A percentile compares a stretch with the other conserved stretches of the same genome.
Conservation (phyloP, 2,329 filamentous ascomycete genomes). For the Pseudogymnoascus sp. region DNA sequence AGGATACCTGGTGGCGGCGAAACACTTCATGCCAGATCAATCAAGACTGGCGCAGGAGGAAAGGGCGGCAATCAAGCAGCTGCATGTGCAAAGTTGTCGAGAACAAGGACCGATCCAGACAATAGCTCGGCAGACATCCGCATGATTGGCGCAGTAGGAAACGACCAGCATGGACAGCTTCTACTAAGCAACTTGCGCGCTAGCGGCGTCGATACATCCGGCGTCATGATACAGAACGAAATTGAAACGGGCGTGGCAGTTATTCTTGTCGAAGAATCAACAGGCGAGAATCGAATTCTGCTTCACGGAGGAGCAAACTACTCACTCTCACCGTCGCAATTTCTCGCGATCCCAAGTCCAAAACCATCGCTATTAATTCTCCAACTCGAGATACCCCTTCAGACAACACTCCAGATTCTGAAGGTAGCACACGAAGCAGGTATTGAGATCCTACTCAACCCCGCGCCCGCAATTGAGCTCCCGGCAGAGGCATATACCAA, state of each 20-base stretch:
- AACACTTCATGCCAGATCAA: slow-evolving; percentile 13
- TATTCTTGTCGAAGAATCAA: slow-evolving; percentile 7
- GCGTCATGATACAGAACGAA: neutral
- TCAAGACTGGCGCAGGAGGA: slow-evolving; percentile 10
- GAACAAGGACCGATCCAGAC: slow-evolving; percentile 11
- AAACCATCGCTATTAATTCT: slow-evolving; percentile 3
- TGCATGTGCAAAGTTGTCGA: slow-evolving; percentile 12
- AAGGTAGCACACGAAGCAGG: neutral
- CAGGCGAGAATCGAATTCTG: slow-evolving; percentile 10
- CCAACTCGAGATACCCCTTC: slow-evolving; percentile 8
- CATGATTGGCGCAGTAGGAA: slow-evolving; percentile 16
- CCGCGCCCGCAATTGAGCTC: slow-evolving; percentile 2
- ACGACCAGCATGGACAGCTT: slow-evolving; percentile 1
- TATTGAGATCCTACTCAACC: slow-evolving; percentile 9
- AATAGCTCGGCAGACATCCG: slow-evolving; percentile 6
- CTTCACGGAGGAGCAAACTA: slow-evolving; percentile 6
- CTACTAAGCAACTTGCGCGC: slow-evolving; percentile 5
- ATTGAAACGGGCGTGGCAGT: neutral
- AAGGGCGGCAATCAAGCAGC: slow-evolving; percentile 15
- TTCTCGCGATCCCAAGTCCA: neutral
- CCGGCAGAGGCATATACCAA: neutral
- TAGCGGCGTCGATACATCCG: neutral
- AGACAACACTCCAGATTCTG: slow-evolving; percentile 2
- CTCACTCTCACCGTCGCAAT: neutral
- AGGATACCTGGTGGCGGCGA: slow-evolving; percentile 12